Conservation (phyloP, 805 yeast species). For the Yamadazyma phyllophila region DNA sequence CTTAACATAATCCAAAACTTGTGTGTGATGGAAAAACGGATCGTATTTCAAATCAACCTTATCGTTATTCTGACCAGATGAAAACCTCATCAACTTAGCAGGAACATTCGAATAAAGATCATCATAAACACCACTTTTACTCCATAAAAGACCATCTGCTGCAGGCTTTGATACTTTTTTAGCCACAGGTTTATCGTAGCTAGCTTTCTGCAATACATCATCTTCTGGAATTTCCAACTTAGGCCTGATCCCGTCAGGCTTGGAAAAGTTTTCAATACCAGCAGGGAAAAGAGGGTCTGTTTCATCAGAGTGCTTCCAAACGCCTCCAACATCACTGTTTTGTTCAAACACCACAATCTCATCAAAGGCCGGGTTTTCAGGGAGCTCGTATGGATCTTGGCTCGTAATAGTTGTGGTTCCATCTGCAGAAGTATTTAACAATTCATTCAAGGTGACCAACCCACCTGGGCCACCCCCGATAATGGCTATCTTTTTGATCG, state of each 20-base stretch:
- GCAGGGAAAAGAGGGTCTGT: conserved; percentile 16
- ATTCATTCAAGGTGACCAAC: conserved; percentile 28
- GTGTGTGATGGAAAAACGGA: conserved; percentile 35
- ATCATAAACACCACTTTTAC: conserved; percentile 33
- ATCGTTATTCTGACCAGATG: conserved; percentile 21
- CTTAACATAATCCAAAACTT: conserved; percentile 22
- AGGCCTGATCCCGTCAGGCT: conserved; percentile 30
- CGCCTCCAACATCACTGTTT: conserved; percentile 39
- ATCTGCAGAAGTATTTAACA: conserved; percentile 24
- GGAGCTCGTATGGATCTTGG: neutral
- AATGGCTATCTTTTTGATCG: conserved; percentile 21
- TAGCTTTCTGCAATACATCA: conserved; percentile 13
- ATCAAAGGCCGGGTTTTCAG: conserved; percentile 9
- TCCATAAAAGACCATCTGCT: conserved; percentile 30
- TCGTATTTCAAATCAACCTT: conserved; percentile 17
- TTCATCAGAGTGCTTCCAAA: conserved; percentile 31
- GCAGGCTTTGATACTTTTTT: conserved; percentile 3
- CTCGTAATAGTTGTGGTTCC: conserved; percentile 13
- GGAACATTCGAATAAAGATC: conserved; percentile 42
- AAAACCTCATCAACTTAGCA: conserved; percentile 30
- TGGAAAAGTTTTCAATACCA: conserved; percentile 24
- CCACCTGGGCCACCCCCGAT: conserved; percentile 33
- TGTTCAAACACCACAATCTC: conserved; percentile 32
- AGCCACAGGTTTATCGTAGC: conserved; percentile 17
- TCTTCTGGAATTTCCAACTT: conserved; percentile 12